These are phyloP conservation scores for Thielaviopsis musarum DNA, from an alignment of 2,329 filamentous ascomycete species.

Conservation along the genomic window DNA sequence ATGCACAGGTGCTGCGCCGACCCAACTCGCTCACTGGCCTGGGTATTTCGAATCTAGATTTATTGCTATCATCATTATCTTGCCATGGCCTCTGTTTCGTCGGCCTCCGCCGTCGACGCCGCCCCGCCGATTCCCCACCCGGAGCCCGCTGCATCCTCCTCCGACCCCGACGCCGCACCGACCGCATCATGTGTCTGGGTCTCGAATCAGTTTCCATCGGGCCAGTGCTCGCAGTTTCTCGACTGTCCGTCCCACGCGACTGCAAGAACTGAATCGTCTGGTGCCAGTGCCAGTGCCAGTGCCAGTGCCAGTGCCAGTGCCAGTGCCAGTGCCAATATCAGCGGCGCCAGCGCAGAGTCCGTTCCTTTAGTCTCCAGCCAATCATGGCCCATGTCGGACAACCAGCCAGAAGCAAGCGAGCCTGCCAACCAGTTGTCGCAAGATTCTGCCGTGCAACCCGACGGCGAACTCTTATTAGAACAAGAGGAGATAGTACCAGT, in stretches of 20 bases:
- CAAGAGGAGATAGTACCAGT: neutral
- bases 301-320: no score
- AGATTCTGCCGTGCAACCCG: neutral
- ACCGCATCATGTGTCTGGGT: constrained; percentile 22
- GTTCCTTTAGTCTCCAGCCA: neutral
- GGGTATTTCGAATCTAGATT: no score
- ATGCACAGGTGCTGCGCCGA: no score
- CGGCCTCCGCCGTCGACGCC: neutral
- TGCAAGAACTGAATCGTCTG: constrained; percentile 18
- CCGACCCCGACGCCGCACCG: neutral
- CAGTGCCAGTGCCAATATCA: no score
- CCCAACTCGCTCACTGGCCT: no score
- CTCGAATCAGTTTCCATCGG: constrained; percentile 22
- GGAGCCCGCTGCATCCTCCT: neutral
- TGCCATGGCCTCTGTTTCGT: neutral
- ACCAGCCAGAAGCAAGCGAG: neutral
- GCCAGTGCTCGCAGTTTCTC: constrained; percentile 30
- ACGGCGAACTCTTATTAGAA: neutral
- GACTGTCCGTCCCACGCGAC: constrained; percentile 32
- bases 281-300: neutral
- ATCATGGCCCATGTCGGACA: neutral
- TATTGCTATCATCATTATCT: neutral
- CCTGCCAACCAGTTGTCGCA: neutral
- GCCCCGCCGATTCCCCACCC: neutral
- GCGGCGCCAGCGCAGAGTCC: neutral